Evolutionary conservation across 441 rosid genomes (phyloP).

Genomic region (Manihot esculenta): DNA sequence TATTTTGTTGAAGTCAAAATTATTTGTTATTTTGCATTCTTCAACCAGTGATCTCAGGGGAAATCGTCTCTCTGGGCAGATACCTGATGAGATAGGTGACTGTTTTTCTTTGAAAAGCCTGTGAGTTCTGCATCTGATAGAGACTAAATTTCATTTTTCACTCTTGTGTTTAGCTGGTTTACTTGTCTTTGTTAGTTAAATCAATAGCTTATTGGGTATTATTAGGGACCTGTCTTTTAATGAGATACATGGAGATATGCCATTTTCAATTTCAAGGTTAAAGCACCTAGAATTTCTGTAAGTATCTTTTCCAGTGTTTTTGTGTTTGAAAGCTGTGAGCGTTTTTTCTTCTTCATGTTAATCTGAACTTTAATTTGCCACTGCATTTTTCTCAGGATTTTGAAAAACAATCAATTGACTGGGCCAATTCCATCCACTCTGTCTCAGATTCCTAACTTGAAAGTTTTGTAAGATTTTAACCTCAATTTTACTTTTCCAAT

Average conservation of each 20-base stretch:
- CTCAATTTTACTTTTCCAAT: not conserved
- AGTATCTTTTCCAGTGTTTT: constrained; percentile 29
- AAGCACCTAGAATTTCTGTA: constrained; percentile 77
- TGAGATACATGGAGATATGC: constrained; percentile 82
- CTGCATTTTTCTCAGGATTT: constrained; percentile 39
- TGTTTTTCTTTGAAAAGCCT: constrained; percentile 67
- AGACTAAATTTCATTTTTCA: not conserved
- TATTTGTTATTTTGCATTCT: constrained; percentile 17
- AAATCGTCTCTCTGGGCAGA: constrained; percentile 80
- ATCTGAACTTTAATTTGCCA: not conserved
- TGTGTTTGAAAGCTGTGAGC: not conserved
- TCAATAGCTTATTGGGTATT: constrained; percentile 21
- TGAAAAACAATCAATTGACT: constrained; percentile 82
- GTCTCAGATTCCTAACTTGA: constrained; percentile 91
- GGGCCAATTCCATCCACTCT: constrained; percentile 90
- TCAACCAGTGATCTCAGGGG: constrained; percentile 66
- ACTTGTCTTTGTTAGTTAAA: not conserved
- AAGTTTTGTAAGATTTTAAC: constrained; percentile 57
- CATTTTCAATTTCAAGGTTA: constrained; percentile 83
- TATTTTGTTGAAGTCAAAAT: not conserved
- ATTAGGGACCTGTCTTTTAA: constrained; percentile 81
- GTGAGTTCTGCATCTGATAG: constrained; percentile 43
- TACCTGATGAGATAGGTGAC: constrained; percentile 94
- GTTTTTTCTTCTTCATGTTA: not conserved
- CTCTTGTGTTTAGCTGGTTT: not conserved